Evolutionary conservation across 352 stramenopile species (phyloP).

Genomic region (Pythium oligandrum): DNA sequence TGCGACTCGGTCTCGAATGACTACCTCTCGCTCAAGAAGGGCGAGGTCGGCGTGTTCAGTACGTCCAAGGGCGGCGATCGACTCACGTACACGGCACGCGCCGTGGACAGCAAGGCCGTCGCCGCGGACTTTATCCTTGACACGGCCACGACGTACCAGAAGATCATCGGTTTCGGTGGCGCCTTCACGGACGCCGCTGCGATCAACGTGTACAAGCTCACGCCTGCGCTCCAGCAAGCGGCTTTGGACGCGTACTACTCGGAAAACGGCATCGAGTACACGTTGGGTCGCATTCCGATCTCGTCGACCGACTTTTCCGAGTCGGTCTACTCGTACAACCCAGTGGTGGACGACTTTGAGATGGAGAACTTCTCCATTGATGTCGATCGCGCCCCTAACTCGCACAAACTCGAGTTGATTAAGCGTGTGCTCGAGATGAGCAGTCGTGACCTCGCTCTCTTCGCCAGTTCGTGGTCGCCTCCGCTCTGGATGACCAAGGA

Average conservation of each 20-base stretch:
- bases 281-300: conserved; percentile 71
- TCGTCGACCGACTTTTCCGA: conserved; percentile 78
- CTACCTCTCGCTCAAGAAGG: conserved; percentile 26
- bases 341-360: conserved; percentile 58
- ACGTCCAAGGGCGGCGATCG: conserved; percentile 47
- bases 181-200: conserved; percentile 81
- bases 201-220: conserved; percentile 66
- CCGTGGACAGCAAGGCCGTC: conserved; percentile 9
- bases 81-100: conserved; percentile 33
- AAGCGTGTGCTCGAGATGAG: conserved; percentile 39
- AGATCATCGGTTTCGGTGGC: conserved; percentile 81
- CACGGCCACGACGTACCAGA: conserved; percentile 46
- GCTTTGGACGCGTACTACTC: conserved; percentile 74
- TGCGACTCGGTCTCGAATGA: conserved; percentile 49
- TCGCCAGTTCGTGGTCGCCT: conserved; percentile 68
- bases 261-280: conserved; percentile 67
- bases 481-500: conserved; percentile 80
- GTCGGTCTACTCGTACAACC: conserved; percentile 78
- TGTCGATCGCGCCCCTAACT: conserved; percentile 53
- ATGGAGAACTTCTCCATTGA: conserved; percentile 76
- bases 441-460: conserved; percentile 47
- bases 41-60: conserved; percentile 41
- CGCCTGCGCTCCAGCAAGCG: conserved; percentile 43
- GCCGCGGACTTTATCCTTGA: conserved; percentile 18
- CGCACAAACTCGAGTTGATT: conserved; percentile 68